Evolutionary conservation across 164 flowering plant species (phyloP).

Genomic region (Aristolochia fimbriata): DNA sequence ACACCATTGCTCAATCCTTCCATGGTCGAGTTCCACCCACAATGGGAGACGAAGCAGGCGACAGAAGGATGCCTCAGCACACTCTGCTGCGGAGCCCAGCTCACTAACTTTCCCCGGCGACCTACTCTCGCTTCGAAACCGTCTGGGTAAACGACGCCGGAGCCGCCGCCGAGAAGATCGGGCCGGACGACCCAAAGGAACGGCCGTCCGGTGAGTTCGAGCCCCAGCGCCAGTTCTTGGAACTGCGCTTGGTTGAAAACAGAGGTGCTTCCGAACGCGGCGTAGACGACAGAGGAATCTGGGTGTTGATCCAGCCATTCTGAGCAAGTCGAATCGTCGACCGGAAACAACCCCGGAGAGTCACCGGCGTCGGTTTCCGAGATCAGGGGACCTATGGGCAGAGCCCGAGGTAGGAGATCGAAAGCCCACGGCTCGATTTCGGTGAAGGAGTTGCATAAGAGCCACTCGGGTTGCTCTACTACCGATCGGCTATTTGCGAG

Average conservation of each 20-base stretch:
- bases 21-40: too few species aligned
- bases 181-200: slow-evolving; percentile 35
- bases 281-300: slow-evolving; percentile 20
- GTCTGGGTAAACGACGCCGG: slow-evolving; percentile 7
- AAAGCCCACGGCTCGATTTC: slow-evolving; percentile 18
- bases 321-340: slow-evolving; percentile 20
- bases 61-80: slow-evolving; percentile 23
- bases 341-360: slow-evolving; percentile 13
- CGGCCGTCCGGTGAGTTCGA: slow-evolving; percentile 15
- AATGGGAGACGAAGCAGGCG: not conserved
- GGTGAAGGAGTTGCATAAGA: slow-evolving; percentile 19
- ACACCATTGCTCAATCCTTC: too few species aligned
- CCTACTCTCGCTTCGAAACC: slow-evolving; percentile 10
- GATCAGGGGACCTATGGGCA: slow-evolving; percentile 22
- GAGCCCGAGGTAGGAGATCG: slow-evolving; percentile 5
- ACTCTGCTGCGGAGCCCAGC: slow-evolving; percentile 20
- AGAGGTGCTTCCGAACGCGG: slow-evolving; percentile 31
- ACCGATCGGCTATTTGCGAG: not conserved
- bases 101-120: slow-evolving; percentile 7
- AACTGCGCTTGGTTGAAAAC: slow-evolving; percentile 15
- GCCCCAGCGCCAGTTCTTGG: slow-evolving; percentile 26
- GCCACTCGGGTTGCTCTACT: slow-evolving; percentile 4
- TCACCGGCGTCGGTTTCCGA: not conserved
- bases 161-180: slow-evolving; percentile 2
- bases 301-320: slow-evolving; percentile 26